Percentiles rank a stretch among this genome's conserved stretches.
Conservation (phyloP, 345 rosid genomes). For the Eucalyptus caleyi region DNA sequence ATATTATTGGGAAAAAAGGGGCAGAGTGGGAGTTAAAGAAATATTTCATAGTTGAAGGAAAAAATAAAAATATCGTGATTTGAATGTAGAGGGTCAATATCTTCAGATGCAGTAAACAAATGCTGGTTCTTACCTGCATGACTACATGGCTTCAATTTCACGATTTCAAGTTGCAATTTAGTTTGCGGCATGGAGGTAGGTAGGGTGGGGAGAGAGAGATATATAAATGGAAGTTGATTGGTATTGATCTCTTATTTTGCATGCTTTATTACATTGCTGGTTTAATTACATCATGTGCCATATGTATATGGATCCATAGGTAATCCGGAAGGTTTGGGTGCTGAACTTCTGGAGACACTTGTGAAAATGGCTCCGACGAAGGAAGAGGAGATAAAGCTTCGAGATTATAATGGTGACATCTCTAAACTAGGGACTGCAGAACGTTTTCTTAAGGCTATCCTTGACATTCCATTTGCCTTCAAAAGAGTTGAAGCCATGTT, state of each 20-base stretch:
- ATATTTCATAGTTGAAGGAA: neutral
- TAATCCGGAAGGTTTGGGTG: slow-evolving; percentile 76
- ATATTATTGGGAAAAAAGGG: neutral
- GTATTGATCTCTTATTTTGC: neutral
- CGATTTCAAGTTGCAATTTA: neutral
- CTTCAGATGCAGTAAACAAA: neutral
- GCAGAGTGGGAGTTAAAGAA: neutral
- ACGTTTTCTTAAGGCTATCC: slow-evolving; percentile 78
- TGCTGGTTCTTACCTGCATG: neutral
- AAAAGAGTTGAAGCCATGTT: slow-evolving; percentile 96
- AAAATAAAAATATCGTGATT: neutral
- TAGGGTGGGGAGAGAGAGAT: no score
- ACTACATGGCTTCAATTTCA: neutral
- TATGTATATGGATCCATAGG: slow-evolving; percentile 33
- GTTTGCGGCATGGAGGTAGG: neutral
- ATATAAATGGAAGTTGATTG: neutral
- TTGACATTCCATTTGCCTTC: slow-evolving; percentile 87
- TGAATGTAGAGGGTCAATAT: neutral
- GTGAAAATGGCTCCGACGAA: slow-evolving; percentile 99
- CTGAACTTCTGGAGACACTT: slow-evolving; percentile 88
- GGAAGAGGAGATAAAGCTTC: slow-evolving; percentile 93
- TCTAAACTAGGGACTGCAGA: slow-evolving; percentile 89
- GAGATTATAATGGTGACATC: slow-evolving; percentile 62
- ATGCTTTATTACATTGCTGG: neutral
- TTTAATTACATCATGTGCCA: neutral